phyloP scores from a whole-genome alignment of 108 stramenopile genomes.

The Thalassiosira profunda region DNA sequence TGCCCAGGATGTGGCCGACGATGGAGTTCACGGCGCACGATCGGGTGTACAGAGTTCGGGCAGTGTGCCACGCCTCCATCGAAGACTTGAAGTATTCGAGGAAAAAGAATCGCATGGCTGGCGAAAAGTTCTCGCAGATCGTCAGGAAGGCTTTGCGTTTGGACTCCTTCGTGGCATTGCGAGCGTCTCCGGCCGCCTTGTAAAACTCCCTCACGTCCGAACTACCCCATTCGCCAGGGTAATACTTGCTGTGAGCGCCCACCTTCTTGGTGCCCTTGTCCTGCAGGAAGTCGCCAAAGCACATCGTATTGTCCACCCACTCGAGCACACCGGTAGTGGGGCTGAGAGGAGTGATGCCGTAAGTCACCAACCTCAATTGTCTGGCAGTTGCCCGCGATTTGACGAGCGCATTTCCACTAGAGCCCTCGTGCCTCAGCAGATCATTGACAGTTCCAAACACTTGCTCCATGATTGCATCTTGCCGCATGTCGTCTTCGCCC shows the following conservation, averaged over 20 bases:
- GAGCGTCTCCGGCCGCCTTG: slow-evolving; percentile 58
- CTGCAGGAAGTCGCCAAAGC: slow-evolving; percentile 65
- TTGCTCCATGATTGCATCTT: slow-evolving; percentile 99
- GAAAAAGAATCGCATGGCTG: slow-evolving; percentile 91
- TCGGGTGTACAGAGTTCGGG: slow-evolving; percentile 88
- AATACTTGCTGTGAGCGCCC: slow-evolving; percentile 78
- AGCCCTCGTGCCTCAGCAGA: slow-evolving; percentile 60
- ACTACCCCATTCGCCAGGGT: slow-evolving; percentile 86
- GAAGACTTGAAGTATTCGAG: slow-evolving; percentile 91
- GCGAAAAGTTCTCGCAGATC: slow-evolving; percentile 84
- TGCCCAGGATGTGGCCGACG: slow-evolving; percentile 98
- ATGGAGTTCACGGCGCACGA: slow-evolving; percentile 95
- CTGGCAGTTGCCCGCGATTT: slow-evolving; percentile 14
- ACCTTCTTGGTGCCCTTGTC: slow-evolving; percentile 38
- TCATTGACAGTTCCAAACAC: slow-evolving; percentile 93
- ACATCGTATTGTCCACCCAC: slow-evolving; percentile 94
- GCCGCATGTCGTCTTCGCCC: slow-evolving; percentile 95
- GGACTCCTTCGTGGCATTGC: slow-evolving; percentile 39
- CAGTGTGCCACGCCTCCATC: slow-evolving; percentile 86
- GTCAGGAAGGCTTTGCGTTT: slow-evolving; percentile 63
- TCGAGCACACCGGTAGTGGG: slow-evolving; percentile 95
- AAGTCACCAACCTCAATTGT: slow-evolving; percentile 78
- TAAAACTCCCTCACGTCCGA: slow-evolving; percentile 4
- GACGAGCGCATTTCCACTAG: slow-evolving; percentile 9
- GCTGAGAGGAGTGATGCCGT: slow-evolving; percentile 89